Conservation (phyloP, 2,329 filamentous ascomycete species). For the Fusarium beomiforme region DNA sequence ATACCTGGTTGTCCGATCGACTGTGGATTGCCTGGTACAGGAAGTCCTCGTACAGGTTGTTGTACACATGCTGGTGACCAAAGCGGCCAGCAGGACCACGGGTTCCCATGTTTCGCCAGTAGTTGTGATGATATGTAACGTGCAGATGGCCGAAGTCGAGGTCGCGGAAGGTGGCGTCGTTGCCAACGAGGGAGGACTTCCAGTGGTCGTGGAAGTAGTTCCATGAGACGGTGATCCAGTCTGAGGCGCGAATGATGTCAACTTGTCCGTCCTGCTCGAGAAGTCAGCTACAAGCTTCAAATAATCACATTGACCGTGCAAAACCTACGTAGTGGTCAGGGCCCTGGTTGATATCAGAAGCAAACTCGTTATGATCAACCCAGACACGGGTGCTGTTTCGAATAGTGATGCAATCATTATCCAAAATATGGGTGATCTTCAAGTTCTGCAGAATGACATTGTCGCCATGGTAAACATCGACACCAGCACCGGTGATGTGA, state of each 20-base stretch:
- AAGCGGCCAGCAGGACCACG: constrained; percentile 60
- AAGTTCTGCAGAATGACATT: constrained; percentile 55
- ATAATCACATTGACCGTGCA: accelerated
- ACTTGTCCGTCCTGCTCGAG: constrained; percentile 53
- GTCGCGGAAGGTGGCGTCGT: constrained; percentile 51
- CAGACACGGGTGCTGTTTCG: constrained; percentile 57
- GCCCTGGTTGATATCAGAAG: constrained; percentile 52
- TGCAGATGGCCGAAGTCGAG: constrained; percentile 56
- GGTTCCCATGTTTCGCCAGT: constrained; percentile 57
- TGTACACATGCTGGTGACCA: constrained; percentile 60
- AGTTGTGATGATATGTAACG: constrained; percentile 62
- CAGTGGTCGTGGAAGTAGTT: constrained; percentile 62
- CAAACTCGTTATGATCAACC: constrained; percentile 60
- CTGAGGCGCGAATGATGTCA: constrained; percentile 56
- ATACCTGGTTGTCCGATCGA: constrained; percentile 54
- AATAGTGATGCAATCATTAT: constrained; percentile 55
- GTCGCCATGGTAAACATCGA: constrained; percentile 48
- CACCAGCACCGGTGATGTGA: constrained; percentile 49
- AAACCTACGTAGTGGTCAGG: constrained; percentile 50
- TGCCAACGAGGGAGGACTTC: constrained; percentile 58
- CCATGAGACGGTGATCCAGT: constrained; percentile 59
- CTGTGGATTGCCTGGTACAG: constrained; percentile 60
- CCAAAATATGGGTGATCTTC: constrained; percentile 49
- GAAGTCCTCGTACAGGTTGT: constrained; percentile 59
- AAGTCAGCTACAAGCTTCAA: background rate